A percentile compares a stretch with the other conserved stretches of the same genome.
Evolutionary conservation across 208 protist species (phyloP).

Genomic region (Trypanosoma melophagium): DNA sequence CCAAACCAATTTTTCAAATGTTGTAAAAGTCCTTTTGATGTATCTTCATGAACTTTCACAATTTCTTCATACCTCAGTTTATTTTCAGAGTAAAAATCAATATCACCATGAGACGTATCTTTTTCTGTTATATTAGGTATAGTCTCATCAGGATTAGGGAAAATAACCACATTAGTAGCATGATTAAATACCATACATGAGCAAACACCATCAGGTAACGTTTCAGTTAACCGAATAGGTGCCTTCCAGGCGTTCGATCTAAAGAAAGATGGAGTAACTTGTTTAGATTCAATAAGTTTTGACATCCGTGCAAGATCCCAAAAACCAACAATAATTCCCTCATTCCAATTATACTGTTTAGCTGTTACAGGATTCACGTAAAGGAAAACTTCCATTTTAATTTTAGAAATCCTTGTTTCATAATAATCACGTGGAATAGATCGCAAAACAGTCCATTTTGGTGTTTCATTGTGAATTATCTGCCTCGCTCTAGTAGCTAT

Average conservation of each 20-base stretch:
- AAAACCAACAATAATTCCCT: slow-evolving; percentile 44
- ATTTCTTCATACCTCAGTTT: slow-evolving; percentile 28
- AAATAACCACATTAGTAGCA: slow-evolving; percentile 67
- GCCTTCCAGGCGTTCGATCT: slow-evolving; percentile 43
- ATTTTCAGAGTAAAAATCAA: not conserved
- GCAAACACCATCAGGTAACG: slow-evolving; percentile 27
- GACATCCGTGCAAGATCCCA: slow-evolving; percentile 61
- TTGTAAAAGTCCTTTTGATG: slow-evolving; percentile 43
- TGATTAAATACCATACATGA: slow-evolving; percentile 31
- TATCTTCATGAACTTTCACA: slow-evolving; percentile 51
- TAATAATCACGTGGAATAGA: slow-evolving; percentile 28
- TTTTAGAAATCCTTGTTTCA: slow-evolving; percentile 1
- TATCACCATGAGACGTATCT: not conserved
- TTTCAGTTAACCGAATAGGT: slow-evolving; percentile 34
- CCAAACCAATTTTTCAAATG: slow-evolving; percentile 42
- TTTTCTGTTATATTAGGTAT: slow-evolving; percentile 13
- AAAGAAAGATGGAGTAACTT: slow-evolving; percentile 68
- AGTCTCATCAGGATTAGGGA: slow-evolving; percentile 36
- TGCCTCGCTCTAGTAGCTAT: slow-evolving; percentile 69
- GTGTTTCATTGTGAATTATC: slow-evolving; percentile 7
- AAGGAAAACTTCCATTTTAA: slow-evolving; percentile 5
- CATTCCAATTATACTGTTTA: slow-evolving; percentile 42
- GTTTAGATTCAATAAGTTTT: slow-evolving; percentile 42
- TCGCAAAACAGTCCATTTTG: slow-evolving; percentile 62
- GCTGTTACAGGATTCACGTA: slow-evolving; percentile 35